These are phyloP conservation scores for Cyberlindnera subsufficiens DNA, from an alignment of 805 yeast genomes.

Conservation along the genomic window DNA sequence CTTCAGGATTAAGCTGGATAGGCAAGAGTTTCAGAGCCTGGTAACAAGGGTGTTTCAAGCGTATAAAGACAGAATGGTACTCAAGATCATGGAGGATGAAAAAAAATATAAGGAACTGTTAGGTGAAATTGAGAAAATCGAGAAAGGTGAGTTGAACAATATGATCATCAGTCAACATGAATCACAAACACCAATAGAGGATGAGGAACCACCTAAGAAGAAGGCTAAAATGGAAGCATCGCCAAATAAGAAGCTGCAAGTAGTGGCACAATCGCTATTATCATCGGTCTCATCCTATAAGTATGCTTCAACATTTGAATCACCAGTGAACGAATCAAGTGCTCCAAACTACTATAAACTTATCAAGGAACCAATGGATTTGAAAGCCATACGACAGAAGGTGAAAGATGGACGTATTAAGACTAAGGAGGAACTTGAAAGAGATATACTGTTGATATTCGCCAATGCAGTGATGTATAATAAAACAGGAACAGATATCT, in stretches of 20 bases:
- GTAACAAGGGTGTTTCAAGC: constrained; percentile 6
- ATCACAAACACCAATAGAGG: constrained; percentile 3
- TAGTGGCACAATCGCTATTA: constrained; percentile 50
- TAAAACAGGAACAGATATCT: constrained; percentile 55
- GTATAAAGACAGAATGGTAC: constrained; percentile 6
- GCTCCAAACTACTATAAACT: constrained; percentile 66
- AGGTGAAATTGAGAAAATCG: constrained; percentile 13
- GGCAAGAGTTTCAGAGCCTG: constrained; percentile 15
- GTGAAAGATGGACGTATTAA: constrained; percentile 55
- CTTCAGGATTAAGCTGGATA: constrained; percentile 17
- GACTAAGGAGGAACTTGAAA: constrained; percentile 46
- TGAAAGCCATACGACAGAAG: constrained; percentile 53
- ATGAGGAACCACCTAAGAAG: constrained; percentile 6
- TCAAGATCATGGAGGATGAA: constrained; percentile 13
- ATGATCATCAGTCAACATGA: constrained; percentile 10
- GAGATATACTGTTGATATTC: constrained; percentile 70
- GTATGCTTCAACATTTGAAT: constrained; percentile 67
- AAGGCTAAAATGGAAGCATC: constrained; percentile 2
- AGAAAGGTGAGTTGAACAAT: constrained; percentile 18
- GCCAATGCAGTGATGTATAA: constrained; percentile 84
- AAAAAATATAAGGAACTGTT: constrained; percentile 5
- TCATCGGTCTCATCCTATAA: constrained; percentile 64
- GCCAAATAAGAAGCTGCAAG: constrained; percentile 50
- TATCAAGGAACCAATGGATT: constrained; percentile 59
- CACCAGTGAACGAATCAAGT: constrained; percentile 59